Evolutionary conservation across 2,329 filamentous ascomycete genomes (phyloP), one percentile per base, ranked within the genome.

Genomic region (Teratosphaeria gauchensis): DNA sequence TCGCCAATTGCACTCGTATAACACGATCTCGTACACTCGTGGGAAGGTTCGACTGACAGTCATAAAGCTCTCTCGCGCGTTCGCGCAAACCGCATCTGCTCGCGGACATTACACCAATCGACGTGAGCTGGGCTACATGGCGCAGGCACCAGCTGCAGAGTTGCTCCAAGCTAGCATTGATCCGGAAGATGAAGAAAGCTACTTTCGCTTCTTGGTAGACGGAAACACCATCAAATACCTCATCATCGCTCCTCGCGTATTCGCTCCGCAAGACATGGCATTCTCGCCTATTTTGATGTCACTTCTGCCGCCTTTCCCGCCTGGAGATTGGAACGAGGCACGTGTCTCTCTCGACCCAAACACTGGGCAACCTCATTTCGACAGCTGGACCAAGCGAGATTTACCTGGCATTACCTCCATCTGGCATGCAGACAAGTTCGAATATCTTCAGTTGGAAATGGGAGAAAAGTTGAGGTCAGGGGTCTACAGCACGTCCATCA

Each of bases 281-380:
- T 56, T 48, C 28, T 24, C 19, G 8, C 73, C 73, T 12, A 56
- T 62, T 9, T 63, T 76, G 30, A 60, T 73, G 35, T 48, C 69
- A 4, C 58, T 67, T 11, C 68, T 78, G 9, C 75, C 76, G 3
- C 64, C 67, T 4, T 71, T 77, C 16, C 74, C 74, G 1, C 54
- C 65, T 0, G 74, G 75, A 11, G 70, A 74, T 61, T 78, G 75
- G 75, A 78, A 77, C 58, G 62, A 66, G 53, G 76, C 69, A 53
- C 69, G 69, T 35, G 66, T 78, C 51, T 63, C 67, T 28, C 62
- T 64, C 42, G 60, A 72, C 30, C 51, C 58, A 12, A 53, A 59
- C 6, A 66, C 60, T 2, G 70, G 67, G 30, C 59, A 61, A 5
- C 64, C 69, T 1, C 58, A 63, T 61, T 61, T 59, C 58, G 28